Evolutionary conservation across 2,329 filamentous ascomycete genomes (phyloP).

Genomic region (Ceratocystiopsis minuta): DNA sequence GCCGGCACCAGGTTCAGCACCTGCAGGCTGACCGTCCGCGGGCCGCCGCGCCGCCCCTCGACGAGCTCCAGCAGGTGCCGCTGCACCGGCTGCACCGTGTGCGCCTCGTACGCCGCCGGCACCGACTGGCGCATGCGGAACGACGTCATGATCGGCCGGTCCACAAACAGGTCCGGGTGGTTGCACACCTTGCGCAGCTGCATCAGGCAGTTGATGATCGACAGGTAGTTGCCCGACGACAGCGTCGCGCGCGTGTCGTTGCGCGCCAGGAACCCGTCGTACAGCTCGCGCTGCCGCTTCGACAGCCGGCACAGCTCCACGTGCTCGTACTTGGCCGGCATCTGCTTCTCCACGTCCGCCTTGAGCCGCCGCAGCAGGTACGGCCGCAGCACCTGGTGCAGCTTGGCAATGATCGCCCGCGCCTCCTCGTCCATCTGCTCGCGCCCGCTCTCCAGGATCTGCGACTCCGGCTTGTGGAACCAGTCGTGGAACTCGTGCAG

Average conservation of each 20-base stretch:
- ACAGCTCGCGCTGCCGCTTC: slow-evolving; percentile 85
- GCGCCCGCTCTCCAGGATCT: slow-evolving; percentile 86
- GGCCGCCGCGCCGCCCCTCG: slow-evolving; percentile 18
- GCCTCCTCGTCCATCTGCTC: slow-evolving; percentile 92
- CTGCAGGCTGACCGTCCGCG: slow-evolving; percentile 46
- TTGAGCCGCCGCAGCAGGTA: slow-evolving; percentile 84
- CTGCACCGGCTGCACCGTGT: slow-evolving; percentile 53
- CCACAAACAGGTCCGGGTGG: slow-evolving; percentile 91
- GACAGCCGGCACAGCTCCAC: slow-evolving; percentile 91
- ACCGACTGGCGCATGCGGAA: slow-evolving; percentile 79
- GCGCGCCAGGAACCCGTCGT: slow-evolving; percentile 87
- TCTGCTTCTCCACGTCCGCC: slow-evolving; percentile 95
- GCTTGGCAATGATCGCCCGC: slow-evolving; percentile 74
- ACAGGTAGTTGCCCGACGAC: slow-evolving; percentile 85
- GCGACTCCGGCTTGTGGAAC: slow-evolving; percentile 87
- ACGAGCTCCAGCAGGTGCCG: slow-evolving; percentile 40
- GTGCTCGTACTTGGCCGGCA: slow-evolving; percentile 95
- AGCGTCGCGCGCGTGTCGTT: slow-evolving; percentile 79
- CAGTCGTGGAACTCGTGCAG: slow-evolving; percentile 92
- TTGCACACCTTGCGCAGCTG: slow-evolving; percentile 96
- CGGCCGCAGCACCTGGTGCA: slow-evolving; percentile 84
- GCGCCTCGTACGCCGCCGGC: slow-evolving; percentile 47
- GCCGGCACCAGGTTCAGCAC: slow-evolving; percentile 68
- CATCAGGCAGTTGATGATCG: slow-evolving; percentile 97
- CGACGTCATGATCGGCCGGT: slow-evolving; percentile 88